Percentiles rank a stretch among this genome's conserved stretches.
These are phyloP conservation scores for Pseudonitzschia multiseries DNA, from an alignment of 108 stramenopile species.

Conservation along the genomic window DNA sequence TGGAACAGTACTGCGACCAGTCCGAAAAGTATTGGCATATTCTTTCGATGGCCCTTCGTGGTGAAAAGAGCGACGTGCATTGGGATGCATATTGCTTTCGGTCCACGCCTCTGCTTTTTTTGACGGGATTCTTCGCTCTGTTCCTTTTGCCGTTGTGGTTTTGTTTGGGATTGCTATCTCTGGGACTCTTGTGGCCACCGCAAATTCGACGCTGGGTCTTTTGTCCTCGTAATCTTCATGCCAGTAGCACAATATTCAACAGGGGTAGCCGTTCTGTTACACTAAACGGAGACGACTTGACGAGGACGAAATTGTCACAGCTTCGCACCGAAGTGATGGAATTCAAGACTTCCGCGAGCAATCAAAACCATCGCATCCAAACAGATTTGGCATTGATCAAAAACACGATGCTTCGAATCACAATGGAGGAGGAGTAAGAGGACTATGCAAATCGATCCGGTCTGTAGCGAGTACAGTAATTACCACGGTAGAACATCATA, in stretches of 20 bases:
- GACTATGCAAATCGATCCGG: background rate
- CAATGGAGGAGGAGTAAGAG: conserved; percentile 19
- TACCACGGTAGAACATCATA: background rate
- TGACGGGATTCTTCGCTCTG: conserved; percentile 37
- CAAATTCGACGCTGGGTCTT: conserved; percentile 66
- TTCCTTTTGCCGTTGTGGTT: conserved; percentile 72
- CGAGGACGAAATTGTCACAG: conserved; percentile 26
- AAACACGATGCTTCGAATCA: conserved; percentile 25
- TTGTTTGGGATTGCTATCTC: conserved; percentile 46
- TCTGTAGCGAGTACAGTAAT: too few relatives aligned
- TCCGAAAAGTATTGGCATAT: conserved; percentile 34
- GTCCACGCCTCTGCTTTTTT: conserved; percentile 14
- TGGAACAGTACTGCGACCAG: conserved; percentile 23
- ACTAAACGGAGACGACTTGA: conserved; percentile 14
- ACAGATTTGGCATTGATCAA: conserved; percentile 33
- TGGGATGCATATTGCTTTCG: conserved; percentile 27
- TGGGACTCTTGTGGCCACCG: conserved; percentile 77
- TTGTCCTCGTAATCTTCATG: conserved; percentile 15
- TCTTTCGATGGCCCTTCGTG: conserved; percentile 10
- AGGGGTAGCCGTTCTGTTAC: background rate
- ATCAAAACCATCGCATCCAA: conserved; percentile 31
- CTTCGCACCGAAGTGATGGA: conserved; percentile 28
- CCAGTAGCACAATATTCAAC: conserved; percentile 8
- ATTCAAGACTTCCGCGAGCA: conserved; percentile 22
- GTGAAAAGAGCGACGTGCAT: conserved; percentile 10